Conservation (phyloP, 768 basidiomycete species). For the Naganishia friedmannii region DNA sequence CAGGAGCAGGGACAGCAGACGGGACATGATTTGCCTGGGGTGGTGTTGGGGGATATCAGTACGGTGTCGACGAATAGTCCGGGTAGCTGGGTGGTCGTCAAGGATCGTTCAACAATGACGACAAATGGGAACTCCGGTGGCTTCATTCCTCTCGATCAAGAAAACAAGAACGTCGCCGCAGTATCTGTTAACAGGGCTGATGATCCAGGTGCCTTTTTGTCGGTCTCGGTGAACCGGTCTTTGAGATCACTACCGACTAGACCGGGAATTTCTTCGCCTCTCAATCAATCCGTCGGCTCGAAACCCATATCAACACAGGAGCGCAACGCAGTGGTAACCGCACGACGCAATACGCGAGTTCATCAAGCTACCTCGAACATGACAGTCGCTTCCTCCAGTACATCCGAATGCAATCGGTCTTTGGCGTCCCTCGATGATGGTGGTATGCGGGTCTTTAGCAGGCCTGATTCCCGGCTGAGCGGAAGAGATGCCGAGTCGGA, state of each 20-base stretch:
- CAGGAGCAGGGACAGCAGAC: not conserved
- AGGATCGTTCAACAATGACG: not conserved
- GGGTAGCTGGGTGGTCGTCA: slow-evolving; percentile 12
- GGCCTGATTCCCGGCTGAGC: slow-evolving; percentile 4
- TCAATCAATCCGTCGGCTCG: slow-evolving; percentile 5
- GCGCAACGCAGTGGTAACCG: not conserved
- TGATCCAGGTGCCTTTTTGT: not conserved
- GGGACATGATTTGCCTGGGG: slow-evolving; percentile 5
- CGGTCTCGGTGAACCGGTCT: not conserved
- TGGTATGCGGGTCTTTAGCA: not conserved
- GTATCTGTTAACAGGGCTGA: not conserved
- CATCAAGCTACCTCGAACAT: not conserved
- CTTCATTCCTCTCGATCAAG: not conserved
- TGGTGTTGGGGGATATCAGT: slow-evolving; percentile 8
- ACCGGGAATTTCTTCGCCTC: slow-evolving; percentile 12
- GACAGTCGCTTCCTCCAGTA: slow-evolving; percentile 11
- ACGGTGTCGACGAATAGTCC: slow-evolving; percentile 18
- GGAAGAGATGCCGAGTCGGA: not conserved
- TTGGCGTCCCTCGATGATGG: not conserved
- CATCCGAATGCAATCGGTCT: slow-evolving; percentile 8
- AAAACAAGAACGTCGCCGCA: not conserved
- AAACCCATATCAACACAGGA: not conserved
- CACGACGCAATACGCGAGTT: not conserved
- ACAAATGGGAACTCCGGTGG: not conserved
- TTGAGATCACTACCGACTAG: not conserved